Evolutionary conservation across 192 early-diverging fungal genomes (phyloP).

Genomic region (Phlyctochytrium arcticum): DNA sequence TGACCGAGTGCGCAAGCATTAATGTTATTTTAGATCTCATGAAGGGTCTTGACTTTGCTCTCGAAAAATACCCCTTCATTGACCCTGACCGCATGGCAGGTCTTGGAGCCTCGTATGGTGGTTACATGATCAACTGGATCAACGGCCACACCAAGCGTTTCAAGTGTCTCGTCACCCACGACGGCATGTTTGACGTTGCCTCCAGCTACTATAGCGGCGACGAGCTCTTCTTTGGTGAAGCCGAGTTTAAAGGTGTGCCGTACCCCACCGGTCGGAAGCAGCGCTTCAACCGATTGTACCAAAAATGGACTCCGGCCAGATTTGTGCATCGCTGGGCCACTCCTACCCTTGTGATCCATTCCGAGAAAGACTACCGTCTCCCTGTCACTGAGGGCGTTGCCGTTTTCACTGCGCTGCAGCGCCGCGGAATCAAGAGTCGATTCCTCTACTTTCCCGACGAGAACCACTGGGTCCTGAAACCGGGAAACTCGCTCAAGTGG

Average conservation of each 20-base stretch:
- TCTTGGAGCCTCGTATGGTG: constrained; percentile 75
- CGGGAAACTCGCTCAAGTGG: constrained; percentile 71
- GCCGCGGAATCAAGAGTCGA: constrained; percentile 62
- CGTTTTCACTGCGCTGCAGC: constrained; percentile 72
- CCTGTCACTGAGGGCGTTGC: constrained; percentile 65
- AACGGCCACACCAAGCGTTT: constrained; percentile 71
- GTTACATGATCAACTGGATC: constrained; percentile 83
- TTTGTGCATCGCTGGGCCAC: constrained; percentile 70
- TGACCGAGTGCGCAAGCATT: not conserved
- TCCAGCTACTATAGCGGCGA: constrained; percentile 68
- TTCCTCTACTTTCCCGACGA: constrained; percentile 77
- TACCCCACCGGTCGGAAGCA: constrained; percentile 37
- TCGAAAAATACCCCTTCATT: constrained; percentile 51
- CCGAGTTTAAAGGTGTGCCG: constrained; percentile 67
- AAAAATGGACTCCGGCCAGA: constrained; percentile 65
- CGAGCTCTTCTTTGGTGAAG: constrained; percentile 76
- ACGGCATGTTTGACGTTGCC: constrained; percentile 64
- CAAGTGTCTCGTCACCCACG: constrained; percentile 60
- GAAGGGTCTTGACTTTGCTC: constrained; percentile 61
- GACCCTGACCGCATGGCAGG: constrained; percentile 55
- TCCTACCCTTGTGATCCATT: constrained; percentile 76
- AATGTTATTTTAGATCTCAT: constrained; percentile 48
- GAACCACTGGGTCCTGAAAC: constrained; percentile 63
- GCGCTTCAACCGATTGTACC: constrained; percentile 38
- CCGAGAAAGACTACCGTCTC: constrained; percentile 55